Conservation (phyloP, 2,329 filamentous ascomycete genomes). For the Cladophialophora yegresii region DNA sequence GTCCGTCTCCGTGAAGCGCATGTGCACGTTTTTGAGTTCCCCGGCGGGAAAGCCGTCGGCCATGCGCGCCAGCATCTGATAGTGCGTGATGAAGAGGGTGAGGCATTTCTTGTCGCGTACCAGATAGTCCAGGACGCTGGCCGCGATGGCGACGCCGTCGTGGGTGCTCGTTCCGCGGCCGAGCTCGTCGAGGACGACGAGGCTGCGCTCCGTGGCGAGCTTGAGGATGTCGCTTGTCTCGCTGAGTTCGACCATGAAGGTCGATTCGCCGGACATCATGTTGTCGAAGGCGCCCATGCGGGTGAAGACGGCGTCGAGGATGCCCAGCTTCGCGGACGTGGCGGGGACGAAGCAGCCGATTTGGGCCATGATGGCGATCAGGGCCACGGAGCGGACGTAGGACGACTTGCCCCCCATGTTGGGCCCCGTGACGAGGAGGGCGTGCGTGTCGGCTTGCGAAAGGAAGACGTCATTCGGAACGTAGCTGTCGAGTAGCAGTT, state of each 20-base stretch:
- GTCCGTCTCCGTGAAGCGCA: slow-evolving; percentile 72
- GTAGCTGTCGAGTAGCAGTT: slow-evolving; percentile 79
- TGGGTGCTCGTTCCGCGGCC: slow-evolving; percentile 92
- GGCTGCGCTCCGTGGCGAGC: slow-evolving; percentile 76
- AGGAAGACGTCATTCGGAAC: slow-evolving; percentile 86
- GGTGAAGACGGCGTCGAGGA: slow-evolving; percentile 89
- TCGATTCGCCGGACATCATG: slow-evolving; percentile 89
- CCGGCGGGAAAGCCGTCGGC: slow-evolving; percentile 66
- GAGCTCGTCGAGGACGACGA: slow-evolving; percentile 93
- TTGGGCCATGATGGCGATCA: slow-evolving; percentile 91
- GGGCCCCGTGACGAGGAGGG: slow-evolving; percentile 88
- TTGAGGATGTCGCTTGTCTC: slow-evolving; percentile 92
- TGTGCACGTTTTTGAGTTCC: slow-evolving; percentile 84
- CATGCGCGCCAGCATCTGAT: slow-evolving; percentile 79
- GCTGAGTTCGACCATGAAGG: slow-evolving; percentile 96
- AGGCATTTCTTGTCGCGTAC: slow-evolving; percentile 72
- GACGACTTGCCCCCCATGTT: slow-evolving; percentile 99
- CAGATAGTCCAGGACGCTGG: slow-evolving; percentile 84
- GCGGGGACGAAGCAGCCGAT: slow-evolving; percentile 94
- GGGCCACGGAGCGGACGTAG: slow-evolving; percentile 87
- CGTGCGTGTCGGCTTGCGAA: slow-evolving; percentile 64
- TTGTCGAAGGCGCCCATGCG: slow-evolving; percentile 97
- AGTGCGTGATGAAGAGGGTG: slow-evolving; percentile 96
- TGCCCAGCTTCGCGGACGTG: slow-evolving; percentile 69
- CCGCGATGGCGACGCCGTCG: slow-evolving; percentile 93